These are phyloP conservation scores for Saccharum officinarum DNA, from an alignment of 176 grass and related monocot species.

Conservation along the genomic window DNA sequence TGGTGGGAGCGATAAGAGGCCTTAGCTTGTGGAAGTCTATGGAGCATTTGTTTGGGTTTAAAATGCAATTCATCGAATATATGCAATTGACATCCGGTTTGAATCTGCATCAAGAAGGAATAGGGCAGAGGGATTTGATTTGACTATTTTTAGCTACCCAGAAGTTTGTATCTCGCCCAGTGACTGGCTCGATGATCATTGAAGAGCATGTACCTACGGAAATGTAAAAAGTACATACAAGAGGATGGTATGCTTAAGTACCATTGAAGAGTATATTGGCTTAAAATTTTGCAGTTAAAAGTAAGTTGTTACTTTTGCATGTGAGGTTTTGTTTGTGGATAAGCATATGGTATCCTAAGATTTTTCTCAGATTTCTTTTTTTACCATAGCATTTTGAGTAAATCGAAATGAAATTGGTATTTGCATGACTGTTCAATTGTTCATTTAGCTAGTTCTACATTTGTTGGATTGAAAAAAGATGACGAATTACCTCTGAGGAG, in stretches of 20 bases:
- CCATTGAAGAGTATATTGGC: neutral
- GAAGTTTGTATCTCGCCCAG: neutral
- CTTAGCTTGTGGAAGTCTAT: neutral
- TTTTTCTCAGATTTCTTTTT: neutral
- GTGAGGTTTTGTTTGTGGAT: neutral
- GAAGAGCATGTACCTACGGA: neutral
- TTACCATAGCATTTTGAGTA: neutral
- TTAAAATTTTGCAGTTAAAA: neutral
- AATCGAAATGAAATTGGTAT: neutral
- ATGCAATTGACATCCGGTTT: neutral
- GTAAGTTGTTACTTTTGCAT: neutral
- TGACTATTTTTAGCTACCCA: neutral
- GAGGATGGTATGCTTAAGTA: neutral
- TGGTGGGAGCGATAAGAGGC: neutral
- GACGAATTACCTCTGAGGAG: too few relatives aligned
- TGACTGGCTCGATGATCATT: neutral
- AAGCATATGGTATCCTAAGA: neutral
- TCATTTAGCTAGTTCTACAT: neutral
- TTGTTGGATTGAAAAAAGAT: neutral
- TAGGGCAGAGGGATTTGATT: neutral
- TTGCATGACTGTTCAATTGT: neutral
- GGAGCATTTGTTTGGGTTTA: conserved; percentile 5
- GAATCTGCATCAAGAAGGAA: neutral
- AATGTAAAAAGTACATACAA: neutral
- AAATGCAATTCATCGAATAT: neutral